Evolutionary conservation across 768 basidiomycete species (phyloP).

Genomic region (Coprinellus micaceus): DNA sequence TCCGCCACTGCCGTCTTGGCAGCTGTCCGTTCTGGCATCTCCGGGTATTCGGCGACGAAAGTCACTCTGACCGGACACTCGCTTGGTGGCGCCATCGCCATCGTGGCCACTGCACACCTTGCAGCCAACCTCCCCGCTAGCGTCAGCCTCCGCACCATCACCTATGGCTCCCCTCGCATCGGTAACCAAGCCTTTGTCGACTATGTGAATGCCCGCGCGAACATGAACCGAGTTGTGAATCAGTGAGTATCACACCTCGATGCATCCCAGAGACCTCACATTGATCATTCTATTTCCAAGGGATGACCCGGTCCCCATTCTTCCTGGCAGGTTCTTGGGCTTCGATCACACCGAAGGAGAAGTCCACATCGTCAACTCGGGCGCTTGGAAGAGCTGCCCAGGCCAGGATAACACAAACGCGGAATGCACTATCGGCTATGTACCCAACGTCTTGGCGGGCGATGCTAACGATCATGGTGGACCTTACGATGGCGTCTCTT

Average conservation of each 20-base stretch:
- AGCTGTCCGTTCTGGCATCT: slow-evolving; percentile 12
- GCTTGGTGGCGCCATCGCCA: slow-evolving; percentile 42
- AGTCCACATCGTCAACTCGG: slow-evolving; percentile 45
- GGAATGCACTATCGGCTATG: slow-evolving; percentile 47
- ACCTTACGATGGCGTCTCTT: slow-evolving; percentile 9
- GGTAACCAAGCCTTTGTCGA: slow-evolving; percentile 49
- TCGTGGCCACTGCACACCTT: slow-evolving; percentile 48
- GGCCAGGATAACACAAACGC: slow-evolving; percentile 52
- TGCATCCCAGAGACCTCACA: not conserved
- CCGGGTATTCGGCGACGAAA: slow-evolving; percentile 14
- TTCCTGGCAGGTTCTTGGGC: slow-evolving; percentile 44
- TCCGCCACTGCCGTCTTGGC: slow-evolving; percentile 39
- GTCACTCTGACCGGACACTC: slow-evolving; percentile 38
- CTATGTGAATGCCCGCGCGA: slow-evolving; percentile 44
- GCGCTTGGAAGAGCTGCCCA: slow-evolving; percentile 33
- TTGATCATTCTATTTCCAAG: slow-evolving; percentile 10
- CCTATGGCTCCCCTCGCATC: slow-evolving; percentile 48
- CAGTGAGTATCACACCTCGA: slow-evolving; percentile 15
- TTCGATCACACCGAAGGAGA: slow-evolving; percentile 54
- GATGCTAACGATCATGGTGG: slow-evolving; percentile 5
- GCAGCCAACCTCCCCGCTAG: slow-evolving; percentile 43
- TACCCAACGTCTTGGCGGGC: slow-evolving; percentile 9
- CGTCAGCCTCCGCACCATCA: slow-evolving; percentile 36
- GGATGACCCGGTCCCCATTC: slow-evolving; percentile 48
- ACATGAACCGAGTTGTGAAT: slow-evolving; percentile 41